phyloP scores from a whole-genome alignment of 2,329 filamentous ascomycete species.

The Golovinomyces cichoracearum region DNA sequence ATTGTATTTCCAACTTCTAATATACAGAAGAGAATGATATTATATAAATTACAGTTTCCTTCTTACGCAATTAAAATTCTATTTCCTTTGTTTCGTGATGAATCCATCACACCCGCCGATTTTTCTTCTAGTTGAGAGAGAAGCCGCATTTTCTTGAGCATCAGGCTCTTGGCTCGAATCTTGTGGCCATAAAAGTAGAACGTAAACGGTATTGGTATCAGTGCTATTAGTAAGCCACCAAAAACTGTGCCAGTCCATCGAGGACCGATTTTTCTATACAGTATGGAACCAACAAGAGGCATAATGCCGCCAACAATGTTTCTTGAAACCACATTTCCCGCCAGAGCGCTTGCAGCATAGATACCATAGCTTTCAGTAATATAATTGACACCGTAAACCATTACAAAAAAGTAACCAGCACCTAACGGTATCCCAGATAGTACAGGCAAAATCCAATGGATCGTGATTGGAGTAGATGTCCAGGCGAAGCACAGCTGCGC shows the following conservation, averaged over 20 bases:
- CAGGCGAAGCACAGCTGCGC: constrained; percentile 73
- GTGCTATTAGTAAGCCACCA: constrained; percentile 42
- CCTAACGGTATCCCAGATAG: constrained; percentile 59
- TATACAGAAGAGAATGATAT: too few relatives aligned
- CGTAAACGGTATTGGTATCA: constrained; percentile 56
- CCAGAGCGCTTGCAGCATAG: constrained; percentile 56
- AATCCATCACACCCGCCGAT: constrained; percentile 6
- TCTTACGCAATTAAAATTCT: too few relatives aligned
- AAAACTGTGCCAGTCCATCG: constrained; percentile 60
- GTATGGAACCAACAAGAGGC: constrained; percentile 42
- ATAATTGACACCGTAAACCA: constrained; percentile 65
- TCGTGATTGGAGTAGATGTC: constrained; percentile 51
- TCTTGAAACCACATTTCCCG: constrained; percentile 52
- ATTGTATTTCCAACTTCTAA: too few relatives aligned
- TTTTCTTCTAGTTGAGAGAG: constrained; percentile 13
- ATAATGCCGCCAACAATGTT: constrained; percentile 51
- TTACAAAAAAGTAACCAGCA: constrained; percentile 47
- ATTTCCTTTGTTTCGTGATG: too few relatives aligned
- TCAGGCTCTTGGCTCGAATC: constrained; percentile 26
- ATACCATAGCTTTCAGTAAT: constrained; percentile 55
- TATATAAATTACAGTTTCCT: too few relatives aligned
- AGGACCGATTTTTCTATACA: constrained; percentile 44
- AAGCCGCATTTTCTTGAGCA: constrained; percentile 17
- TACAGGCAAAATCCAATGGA: constrained; percentile 63
- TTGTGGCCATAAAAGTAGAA: constrained; percentile 39